Base-by-base conservation (phyloP, 1,284 basidiomycete species). In the Caloboletus firmus region DNA sequence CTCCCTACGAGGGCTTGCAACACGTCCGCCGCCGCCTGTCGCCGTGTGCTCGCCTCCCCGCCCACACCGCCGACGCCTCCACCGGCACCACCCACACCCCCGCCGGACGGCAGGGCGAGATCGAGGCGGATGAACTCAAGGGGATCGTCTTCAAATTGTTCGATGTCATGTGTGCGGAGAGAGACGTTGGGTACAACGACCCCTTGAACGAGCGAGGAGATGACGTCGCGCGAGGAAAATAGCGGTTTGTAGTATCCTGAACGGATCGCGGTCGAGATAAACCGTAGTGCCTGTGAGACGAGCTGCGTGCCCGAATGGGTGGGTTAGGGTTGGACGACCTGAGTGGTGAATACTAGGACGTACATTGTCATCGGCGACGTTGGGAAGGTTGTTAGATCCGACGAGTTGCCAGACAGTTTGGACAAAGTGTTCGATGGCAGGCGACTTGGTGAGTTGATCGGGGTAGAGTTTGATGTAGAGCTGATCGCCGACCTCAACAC, bases 81-180 rank as follows among this genome's bases (percentile, higher is more conserved):
- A 41, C 61, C 57, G 3, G 46, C 37, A 15, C 60, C 63, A 31
- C 61, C 55, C 0, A 51, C 45, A 1, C 54, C 35, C 1, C 64
- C 64, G 5, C 78, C 76, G 32, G 81, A 76, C n/a, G 90, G 85
- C 15, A 95, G 75, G 4, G 87, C 76, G 30, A 99, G 77, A 69
- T 98, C 95, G 30, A 93, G 79, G 18, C 95, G 86, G 60, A 99
- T 93, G 70, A 92, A 99, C 68, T 98, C 96, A 45, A 96, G 83
- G 0, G 96, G 96, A 62, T 98, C 95, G 59, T 99, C 96, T 72
- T 98, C 94, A 66, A 99, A 98, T 72, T 95, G 89, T 67, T 99
- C 96, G 56, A 95, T 83, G 59, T 98, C 95, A 59, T 94, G 89
- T 50, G 91, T 88, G 39, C 95, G 81, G 34, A 98, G 79, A 17